These are phyloP conservation scores for Streptanthus diversifolius DNA, from an alignment of 345 rosid species.

Conservation along the genomic window DNA sequence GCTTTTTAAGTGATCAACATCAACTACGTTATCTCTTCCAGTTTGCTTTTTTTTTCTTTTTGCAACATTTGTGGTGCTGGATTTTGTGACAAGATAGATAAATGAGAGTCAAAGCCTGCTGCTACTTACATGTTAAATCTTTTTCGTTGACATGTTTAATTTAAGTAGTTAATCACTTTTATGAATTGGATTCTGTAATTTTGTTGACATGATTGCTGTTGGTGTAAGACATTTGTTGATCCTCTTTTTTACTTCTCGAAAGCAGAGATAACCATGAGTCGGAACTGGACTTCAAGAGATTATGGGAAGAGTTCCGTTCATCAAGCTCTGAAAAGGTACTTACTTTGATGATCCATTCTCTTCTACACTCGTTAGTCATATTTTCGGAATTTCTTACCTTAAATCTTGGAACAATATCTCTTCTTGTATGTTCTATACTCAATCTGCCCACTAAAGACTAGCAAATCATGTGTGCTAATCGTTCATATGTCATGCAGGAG, in stretches of 20 bases:
- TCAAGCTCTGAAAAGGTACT: constrained; percentile 91
- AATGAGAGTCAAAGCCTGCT: constrained; percentile 17
- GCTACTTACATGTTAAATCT: not conserved
- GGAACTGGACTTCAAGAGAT: constrained; percentile 98
- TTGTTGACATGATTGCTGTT: constrained; percentile 2
- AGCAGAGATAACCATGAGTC: constrained; percentile 80
- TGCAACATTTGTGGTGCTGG: constrained; percentile 13
- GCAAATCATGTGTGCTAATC: constrained; percentile 20
- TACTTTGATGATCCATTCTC: constrained; percentile 6
- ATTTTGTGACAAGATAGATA: constrained; percentile 8
- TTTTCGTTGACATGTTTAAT: not conserved
- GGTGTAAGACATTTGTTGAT: constrained; percentile 11
- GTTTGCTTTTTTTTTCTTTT: not conserved
- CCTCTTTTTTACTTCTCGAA: constrained; percentile 10
- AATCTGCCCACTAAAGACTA: constrained; percentile 1
- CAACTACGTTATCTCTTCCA: not conserved
- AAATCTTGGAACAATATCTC: not conserved
- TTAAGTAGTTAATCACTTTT: not conserved
- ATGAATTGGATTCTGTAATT: not conserved
- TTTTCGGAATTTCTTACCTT: not conserved
- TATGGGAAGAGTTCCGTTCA: constrained; percentile 99
- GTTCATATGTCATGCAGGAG: constrained; percentile 66
- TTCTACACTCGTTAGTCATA: not conserved
- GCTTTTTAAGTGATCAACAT: constrained; percentile 18
- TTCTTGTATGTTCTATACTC: not conserved